Evolutionary conservation across 805 yeast genomes (phyloP), one percentile per base, ranked within the genome.

Genomic region (Wickerhamomyces bovis): DNA sequence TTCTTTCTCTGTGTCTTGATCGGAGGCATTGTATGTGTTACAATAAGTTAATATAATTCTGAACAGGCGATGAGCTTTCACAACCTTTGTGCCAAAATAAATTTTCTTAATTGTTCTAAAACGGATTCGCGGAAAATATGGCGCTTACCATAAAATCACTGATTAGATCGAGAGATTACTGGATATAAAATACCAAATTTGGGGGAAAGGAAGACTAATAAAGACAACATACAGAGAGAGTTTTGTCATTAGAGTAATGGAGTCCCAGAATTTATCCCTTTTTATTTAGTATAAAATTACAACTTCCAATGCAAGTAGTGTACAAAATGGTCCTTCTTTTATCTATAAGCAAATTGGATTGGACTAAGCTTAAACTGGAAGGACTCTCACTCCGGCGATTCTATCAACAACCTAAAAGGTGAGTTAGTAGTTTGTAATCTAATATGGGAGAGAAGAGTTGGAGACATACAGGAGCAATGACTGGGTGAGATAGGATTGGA

Each of bases 401-500:
- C 72, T 52, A 38, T 57, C 61, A n/a, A 57, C 44, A 70, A 61
- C 80, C 89, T 39, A 80, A 63, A 22, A 68, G 58, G 58, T 25
- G 1, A 7, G 47, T 50, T 44, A 40, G 49, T 47, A 47, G 4
- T 22, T 28, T 11, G 12, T 2, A 10, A n/a, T n/a, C n/a, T 30
- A 33, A n/a, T 16, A n/a, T 26, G 25, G 18, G 41, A 12, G 18
- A 39, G 26, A 33, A 42, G 38, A 16, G 22, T 22, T 42, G 11
- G 22, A 19, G 3, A 50, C 56, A 10, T 45, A 56, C 72, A 16
- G 98, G 98, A 5, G 96, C 96, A 26, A 94, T 67, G 8, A 69
- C 65, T 2, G 98, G 97, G 61, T 84, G 80, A 31, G 89, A 81
- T 45, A 94, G 74, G 6, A 89, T 48, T 22, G 95, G 90, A 1